phyloP scores from a whole-genome alignment of 805 yeast species.

The Metschnikowia gruessii region DNA sequence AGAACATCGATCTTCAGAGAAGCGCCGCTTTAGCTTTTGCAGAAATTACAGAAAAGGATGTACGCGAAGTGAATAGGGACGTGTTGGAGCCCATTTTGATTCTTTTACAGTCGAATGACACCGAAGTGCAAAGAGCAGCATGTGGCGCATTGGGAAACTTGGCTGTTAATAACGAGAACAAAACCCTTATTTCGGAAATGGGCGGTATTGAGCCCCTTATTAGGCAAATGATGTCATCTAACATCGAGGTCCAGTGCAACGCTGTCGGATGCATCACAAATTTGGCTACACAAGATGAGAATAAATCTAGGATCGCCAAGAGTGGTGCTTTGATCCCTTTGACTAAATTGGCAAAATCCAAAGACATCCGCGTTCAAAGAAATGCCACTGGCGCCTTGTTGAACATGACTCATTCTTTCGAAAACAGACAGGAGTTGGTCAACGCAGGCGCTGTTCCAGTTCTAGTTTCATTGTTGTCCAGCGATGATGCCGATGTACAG shows the following conservation, averaged over 20 bases:
- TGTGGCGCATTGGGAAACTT: conserved; percentile 98
- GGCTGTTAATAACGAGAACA: conserved; percentile 95
- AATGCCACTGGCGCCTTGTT: conserved; percentile 97
- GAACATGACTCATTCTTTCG: conserved; percentile 97
- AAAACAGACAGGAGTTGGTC: conserved; percentile 92
- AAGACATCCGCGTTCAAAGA: conserved; percentile 94
- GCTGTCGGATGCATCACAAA: conserved; percentile 99
- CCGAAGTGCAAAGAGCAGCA: conserved; percentile 97
- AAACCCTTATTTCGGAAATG: conserved; percentile 91
- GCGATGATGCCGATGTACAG: conserved; percentile 94
- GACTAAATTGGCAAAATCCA: conserved; percentile 90
- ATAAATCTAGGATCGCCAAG: conserved; percentile 92
- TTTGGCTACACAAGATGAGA: conserved; percentile 96
- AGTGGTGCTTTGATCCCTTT: conserved; percentile 94
- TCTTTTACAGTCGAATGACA: conserved; percentile 78
- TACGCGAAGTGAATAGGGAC: conserved; percentile 83
- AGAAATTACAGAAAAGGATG: conserved; percentile 95
- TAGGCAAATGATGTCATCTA: conserved; percentile 95
- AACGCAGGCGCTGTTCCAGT: conserved; percentile 99
- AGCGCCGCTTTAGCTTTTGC: conserved; percentile 98
- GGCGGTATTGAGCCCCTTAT: conserved; percentile 96
- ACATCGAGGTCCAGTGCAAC: conserved; percentile 97
- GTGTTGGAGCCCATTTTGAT: conserved; percentile 92
- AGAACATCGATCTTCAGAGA: conserved; percentile 90
- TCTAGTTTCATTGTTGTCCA: conserved; percentile 77